Percentiles rank a stretch among this genome's conserved stretches.
Conservation (phyloP, 345 rosid genomes). For the Murraya paniculata region DNA sequence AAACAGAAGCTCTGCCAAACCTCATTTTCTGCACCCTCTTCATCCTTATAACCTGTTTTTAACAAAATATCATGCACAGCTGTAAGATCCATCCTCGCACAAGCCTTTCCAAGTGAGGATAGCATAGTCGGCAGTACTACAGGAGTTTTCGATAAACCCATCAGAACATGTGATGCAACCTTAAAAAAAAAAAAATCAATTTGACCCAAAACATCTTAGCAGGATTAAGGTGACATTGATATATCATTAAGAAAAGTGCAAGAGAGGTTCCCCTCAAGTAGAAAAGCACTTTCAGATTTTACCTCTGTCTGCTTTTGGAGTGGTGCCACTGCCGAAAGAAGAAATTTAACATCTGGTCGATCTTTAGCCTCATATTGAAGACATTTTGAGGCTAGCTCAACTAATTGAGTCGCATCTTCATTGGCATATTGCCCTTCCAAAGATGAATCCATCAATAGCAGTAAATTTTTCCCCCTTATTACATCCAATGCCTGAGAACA, state of each 20-base stretch:
- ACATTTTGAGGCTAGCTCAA: slow-evolving; percentile 67
- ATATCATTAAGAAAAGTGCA: slow-evolving; percentile 1
- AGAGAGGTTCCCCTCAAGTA: background rate
- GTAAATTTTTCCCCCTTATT: slow-evolving; percentile 58
- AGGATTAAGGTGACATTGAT: background rate
- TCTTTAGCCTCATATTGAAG: slow-evolving; percentile 73
- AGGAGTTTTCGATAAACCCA: slow-evolving; percentile 56
- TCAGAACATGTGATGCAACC: slow-evolving; percentile 63
- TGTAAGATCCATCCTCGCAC: slow-evolving; percentile 75
- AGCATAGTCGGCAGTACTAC: slow-evolving; percentile 53
- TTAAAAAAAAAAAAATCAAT: slow-evolving; percentile 20
- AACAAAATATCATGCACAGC: slow-evolving; percentile 77
- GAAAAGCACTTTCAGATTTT: slow-evolving; percentile 14
- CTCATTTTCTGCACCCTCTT: slow-evolving; percentile 86
- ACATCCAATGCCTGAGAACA: slow-evolving; percentile 57
- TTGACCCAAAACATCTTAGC: slow-evolving; percentile 5
- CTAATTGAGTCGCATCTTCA: slow-evolving; percentile 57
- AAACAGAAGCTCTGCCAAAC: slow-evolving; percentile 14
- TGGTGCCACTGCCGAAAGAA: slow-evolving; percentile 54
- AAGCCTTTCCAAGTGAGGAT: slow-evolving; percentile 69
- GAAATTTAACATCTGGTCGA: slow-evolving; percentile 58
- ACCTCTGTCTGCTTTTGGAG: slow-evolving; percentile 72
- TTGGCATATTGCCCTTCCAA: slow-evolving; percentile 68
- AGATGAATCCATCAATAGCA: slow-evolving; percentile 65
- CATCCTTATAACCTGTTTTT: slow-evolving; percentile 82